Percentiles rank a stretch among this genome's conserved stretches.
These are phyloP conservation scores for Pyrenophora seminiperda DNA, from an alignment of 2,329 filamentous ascomycete species.

Conservation along the genomic window DNA sequence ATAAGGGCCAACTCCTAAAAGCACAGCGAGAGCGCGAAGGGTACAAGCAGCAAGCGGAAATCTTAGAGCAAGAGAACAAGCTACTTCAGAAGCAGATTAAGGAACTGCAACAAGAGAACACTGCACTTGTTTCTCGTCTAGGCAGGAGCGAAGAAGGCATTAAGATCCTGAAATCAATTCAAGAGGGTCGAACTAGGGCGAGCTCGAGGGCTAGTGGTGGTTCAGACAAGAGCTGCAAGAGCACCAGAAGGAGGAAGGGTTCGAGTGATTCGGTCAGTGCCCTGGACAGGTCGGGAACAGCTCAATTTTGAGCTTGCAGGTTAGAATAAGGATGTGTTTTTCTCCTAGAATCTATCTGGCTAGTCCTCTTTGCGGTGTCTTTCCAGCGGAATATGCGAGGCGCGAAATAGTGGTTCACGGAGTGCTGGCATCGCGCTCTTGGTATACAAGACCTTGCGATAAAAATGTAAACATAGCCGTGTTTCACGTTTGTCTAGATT, in stretches of 20 bases:
- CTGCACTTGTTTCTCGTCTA: slow-evolving; percentile 53
- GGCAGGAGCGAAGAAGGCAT: slow-evolving; percentile 48
- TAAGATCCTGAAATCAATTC: slow-evolving; percentile 40
- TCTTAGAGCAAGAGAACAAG: slow-evolving; percentile 56
- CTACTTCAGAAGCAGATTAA: slow-evolving; percentile 58
- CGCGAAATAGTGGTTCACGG: no score
- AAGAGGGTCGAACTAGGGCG: slow-evolving; percentile 35
- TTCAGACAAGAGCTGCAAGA: slow-evolving; percentile 30
- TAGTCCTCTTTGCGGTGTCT: not conserved
- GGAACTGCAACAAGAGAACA: slow-evolving; percentile 64
- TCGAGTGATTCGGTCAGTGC: slow-evolving; percentile 12
- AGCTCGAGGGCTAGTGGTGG: slow-evolving; percentile 33
- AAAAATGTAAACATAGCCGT: no score
- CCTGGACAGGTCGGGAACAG: slow-evolving; percentile 20
- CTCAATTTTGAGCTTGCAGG: not conserved
- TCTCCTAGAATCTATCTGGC: no score
- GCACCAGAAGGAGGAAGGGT: slow-evolving; percentile 20
- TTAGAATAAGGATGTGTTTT: no score
- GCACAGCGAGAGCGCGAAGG: slow-evolving; percentile 57
- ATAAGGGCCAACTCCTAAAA: slow-evolving; percentile 55
- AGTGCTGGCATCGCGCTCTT: no score
- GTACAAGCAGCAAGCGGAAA: slow-evolving; percentile 51
- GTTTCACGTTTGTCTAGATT: no score
- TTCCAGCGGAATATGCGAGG: slow-evolving; percentile 1
- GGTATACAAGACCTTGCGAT: no score